A percentile compares a stretch with the other conserved stretches of the same genome.
Conservation (phyloP, 768 basidiomycete species). For the Suillus cothurnatus region DNA sequence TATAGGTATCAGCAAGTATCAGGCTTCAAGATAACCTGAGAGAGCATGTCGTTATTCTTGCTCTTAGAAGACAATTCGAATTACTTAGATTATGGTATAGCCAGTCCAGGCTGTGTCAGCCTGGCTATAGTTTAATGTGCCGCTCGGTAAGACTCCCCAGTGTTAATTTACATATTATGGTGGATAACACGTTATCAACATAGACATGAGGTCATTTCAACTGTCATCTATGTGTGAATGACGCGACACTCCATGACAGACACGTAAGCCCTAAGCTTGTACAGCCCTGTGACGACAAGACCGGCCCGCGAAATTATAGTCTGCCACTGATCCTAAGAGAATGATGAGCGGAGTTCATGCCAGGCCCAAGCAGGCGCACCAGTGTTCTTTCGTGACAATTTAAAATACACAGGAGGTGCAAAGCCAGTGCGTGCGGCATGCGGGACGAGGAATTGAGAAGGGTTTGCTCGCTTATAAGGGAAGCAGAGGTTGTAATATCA, state of each 20-base stretch:
- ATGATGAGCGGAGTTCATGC: not conserved
- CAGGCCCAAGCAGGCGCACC: not conserved
- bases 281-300: constrained; percentile 1
- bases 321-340: constrained; percentile 5
- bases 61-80: not conserved
- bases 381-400: constrained; percentile 7
- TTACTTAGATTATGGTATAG: not conserved
- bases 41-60: not conserved
- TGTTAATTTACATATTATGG: not conserved
- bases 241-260: constrained; percentile 6
- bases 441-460: not conserved
- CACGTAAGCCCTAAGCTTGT: constrained; percentile 6
- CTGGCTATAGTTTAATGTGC: not conserved
- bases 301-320: not conserved
- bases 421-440: not conserved
- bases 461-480: not conserved
- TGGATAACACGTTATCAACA: not conserved
- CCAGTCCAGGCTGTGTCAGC: not conserved
- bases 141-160: not conserved
- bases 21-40: not conserved
- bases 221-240: not conserved
- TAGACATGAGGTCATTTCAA: not conserved
- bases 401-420: constrained; percentile 7
- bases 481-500: not conserved
- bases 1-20: not conserved